These are phyloP conservation scores for Pseudofabraea citricarpa DNA, from an alignment of 2,329 filamentous ascomycete species.

Conservation along the genomic window DNA sequence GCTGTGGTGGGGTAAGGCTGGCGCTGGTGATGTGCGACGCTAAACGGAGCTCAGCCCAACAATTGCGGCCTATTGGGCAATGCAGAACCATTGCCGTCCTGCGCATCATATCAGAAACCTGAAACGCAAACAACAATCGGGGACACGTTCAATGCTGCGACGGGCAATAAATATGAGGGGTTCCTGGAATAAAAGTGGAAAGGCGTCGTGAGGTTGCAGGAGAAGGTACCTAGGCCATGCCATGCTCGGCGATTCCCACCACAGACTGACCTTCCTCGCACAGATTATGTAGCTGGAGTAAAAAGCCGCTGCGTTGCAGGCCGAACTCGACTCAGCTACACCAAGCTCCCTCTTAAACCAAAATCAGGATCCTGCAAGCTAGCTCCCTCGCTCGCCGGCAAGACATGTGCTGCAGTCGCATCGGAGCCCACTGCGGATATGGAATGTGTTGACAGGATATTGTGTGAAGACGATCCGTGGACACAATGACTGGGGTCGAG, in stretches of 20 bases:
- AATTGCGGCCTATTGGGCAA: too few relatives aligned
- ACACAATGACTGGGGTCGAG: constrained; percentile 84
- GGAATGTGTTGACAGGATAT: constrained; percentile 91
- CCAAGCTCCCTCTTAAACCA: constrained; percentile 68
- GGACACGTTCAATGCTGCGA: constrained; percentile 68
- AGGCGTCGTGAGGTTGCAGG: constrained; percentile 87
- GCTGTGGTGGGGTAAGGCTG: too few relatives aligned
- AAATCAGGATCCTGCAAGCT: constrained; percentile 78
- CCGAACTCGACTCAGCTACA: constrained; percentile 79
- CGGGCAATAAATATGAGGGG: constrained; percentile 90
- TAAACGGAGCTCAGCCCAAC: too few relatives aligned
- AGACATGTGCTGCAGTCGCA: constrained; percentile 84
- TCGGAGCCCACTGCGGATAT: constrained; percentile 73
- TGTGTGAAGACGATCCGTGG: constrained; percentile 86
- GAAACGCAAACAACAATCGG: too few relatives aligned
- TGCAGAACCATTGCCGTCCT: too few relatives aligned
- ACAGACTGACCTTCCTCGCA: too few relatives aligned
- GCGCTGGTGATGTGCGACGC: too few relatives aligned
- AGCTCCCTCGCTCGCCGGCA: constrained; percentile 80
- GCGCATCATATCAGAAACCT: too few relatives aligned
- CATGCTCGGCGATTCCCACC: too few relatives aligned
- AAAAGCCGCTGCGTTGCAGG: constrained; percentile 66
- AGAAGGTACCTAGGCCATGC: constrained; percentile 87
- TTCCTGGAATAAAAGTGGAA: constrained; percentile 98
- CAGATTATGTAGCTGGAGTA: constrained; percentile 93